Evolutionary conservation across 352 stramenopile genomes (phyloP), one percentile per base, ranked within the genome.

Genomic region (Phytopythium mirpurense): DNA sequence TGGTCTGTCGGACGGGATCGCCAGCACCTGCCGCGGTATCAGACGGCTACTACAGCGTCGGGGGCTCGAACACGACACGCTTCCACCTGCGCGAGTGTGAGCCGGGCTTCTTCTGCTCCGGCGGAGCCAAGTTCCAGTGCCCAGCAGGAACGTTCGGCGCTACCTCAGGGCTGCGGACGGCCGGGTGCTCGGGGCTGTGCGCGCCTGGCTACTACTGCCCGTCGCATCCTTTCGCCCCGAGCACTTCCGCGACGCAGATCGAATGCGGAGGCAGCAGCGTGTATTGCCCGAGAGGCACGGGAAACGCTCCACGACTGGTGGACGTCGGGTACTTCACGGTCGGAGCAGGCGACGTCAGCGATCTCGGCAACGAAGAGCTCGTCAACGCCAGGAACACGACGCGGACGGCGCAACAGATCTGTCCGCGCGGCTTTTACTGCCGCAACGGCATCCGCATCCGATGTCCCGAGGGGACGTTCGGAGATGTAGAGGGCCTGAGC

Each of bases 31-130:
- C 56, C 10, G 0, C n/a, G 0, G 66, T 90, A 1, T 34, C 54
- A 2, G 7, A 32, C 10, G 86, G 86, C 1, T 95, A 89, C 53
- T 94, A 93, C 59, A 80, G 76, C 11, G 44, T 88, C n/a, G 79
- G 74, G 14, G 51, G 45, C 36, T 74, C 61, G 5, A 86, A 84
- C 60, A 60, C 55, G 8, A 89, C 76, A 34, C 79, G 80, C 2
- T 86, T 82, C 32, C 62, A 68, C n/a, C 71, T 93, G 64, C 55
- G 51, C 10, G 54, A 68, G 24, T 96, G 88, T 35, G 73, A 88
- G n/a, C 56, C 61, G 32, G 84, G 86, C 12, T 83, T 74, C 51
- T 97, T 83, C 45, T 97, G 86, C 60, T 34, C 69, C 2, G 47
- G 68, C n/a, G 85, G 83, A 8, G 40, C 85, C 49, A 76, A 78